Evolutionary conservation across 1,139 yeast species (phyloP).

Genomic region (Magnusiomyces fungicola): DNA sequence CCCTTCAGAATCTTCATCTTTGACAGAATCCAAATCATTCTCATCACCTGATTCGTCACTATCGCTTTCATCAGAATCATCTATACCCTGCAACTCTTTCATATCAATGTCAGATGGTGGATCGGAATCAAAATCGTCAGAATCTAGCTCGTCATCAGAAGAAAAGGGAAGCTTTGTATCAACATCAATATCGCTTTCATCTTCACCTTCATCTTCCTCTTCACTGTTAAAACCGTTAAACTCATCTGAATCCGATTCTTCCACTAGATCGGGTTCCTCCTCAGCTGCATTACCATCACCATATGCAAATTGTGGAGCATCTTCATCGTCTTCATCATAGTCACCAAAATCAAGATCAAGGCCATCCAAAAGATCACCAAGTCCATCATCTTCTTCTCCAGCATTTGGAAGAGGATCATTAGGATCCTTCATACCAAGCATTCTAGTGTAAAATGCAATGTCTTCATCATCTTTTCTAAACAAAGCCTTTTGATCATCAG

Average conservation of each 20-base stretch:
- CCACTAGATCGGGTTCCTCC: not conserved
- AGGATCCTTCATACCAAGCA: slow-evolving; percentile 61
- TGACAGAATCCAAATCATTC: slow-evolving; percentile 22
- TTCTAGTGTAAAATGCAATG: slow-evolving; percentile 73
- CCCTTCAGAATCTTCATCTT: slow-evolving; percentile 37
- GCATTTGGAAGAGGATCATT: slow-evolving; percentile 25
- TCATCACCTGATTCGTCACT: slow-evolving; percentile 13
- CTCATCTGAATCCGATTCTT: slow-evolving; percentile 9
- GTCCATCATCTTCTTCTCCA: slow-evolving; percentile 54
- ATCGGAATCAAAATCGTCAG: slow-evolving; percentile 38
- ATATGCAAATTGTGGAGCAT: too few species aligned
- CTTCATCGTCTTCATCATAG: slow-evolving; percentile 31
- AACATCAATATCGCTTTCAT: slow-evolving; percentile 16
- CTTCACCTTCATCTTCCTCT: slow-evolving; percentile 10
- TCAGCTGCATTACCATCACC: slow-evolving; percentile 1
- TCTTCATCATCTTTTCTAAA: slow-evolving; percentile 56
- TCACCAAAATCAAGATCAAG: slow-evolving; percentile 52
- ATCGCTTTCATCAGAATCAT: slow-evolving; percentile 20
- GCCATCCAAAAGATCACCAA: slow-evolving; percentile 73
- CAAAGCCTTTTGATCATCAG: slow-evolving; percentile 13
- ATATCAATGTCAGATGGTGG: too few species aligned
- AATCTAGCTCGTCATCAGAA: slow-evolving; percentile 43
- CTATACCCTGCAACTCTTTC: not conserved
- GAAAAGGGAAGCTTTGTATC: slow-evolving; percentile 33
- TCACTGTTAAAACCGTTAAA: slow-evolving; percentile 19